Base-by-base conservation (phyloP, 225 moss, liverwort and hornwort genomes). In the Pleurozium schreberi region DNA sequence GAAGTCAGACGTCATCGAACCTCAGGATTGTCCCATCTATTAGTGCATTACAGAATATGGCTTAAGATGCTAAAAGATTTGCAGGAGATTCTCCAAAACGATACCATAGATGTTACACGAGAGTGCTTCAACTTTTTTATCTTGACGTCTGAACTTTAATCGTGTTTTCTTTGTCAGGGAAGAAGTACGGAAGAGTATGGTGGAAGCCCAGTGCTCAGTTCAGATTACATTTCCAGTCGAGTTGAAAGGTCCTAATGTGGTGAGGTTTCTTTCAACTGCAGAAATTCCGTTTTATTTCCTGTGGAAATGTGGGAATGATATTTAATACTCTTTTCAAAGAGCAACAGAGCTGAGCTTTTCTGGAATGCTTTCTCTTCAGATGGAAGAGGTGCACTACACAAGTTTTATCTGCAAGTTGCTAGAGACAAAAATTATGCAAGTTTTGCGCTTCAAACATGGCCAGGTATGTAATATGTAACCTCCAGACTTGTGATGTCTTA, bases 191-290 rank as follows among this genome's bases (percentile, higher is more conserved):
- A 95, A 91, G 86, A 91, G 94, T 84, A 98, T 98, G 98, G 95
- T 98, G 77, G 97, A 98, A 91, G 97, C 96, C 59, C 98, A 98
- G 82, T 98, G 97, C 89, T 95, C 98, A 84, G 97, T 97, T 87
- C 98, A 97, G 92, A 93, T 98, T 70, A 98, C 98, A 19, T 98
- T 98, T 91, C 98, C 98, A 90, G 95, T 98, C 84, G 94, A 98
- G 88, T 90, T 98, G 89, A 95, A 94, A 89, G 98, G 92, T 71
- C 94, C 94, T 88, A 90, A 92, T 85, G 97, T 98, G 95, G 98
- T 98, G 87, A 95, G 97, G 88, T 50, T 80, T 68, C 53, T 40
- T 61, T 87, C 43, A 84, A 84, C 21, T 80, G 53, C 47, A 80
- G 42, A 42, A 75, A 52, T 86, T 53, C 27, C 14, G 13, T 61